Evolutionary conservation across 768 basidiomycete genomes (phyloP).

Genomic region (Termitomyces sp.): DNA sequence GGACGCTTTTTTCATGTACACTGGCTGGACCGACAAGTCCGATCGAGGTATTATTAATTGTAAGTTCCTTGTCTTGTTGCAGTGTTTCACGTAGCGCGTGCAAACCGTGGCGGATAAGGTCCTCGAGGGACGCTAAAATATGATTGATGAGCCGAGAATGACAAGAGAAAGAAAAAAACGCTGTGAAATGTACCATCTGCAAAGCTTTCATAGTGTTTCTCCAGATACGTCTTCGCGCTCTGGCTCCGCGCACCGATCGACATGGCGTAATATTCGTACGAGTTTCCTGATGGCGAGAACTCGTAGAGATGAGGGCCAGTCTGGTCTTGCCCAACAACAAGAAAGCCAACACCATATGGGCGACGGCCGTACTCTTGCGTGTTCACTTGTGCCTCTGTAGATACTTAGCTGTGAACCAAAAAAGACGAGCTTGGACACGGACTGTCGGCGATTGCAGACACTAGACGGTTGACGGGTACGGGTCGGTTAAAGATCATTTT

Average conservation of each 20-base stretch:
- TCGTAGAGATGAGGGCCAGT: constrained; percentile 98
- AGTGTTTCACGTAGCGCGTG: constrained; percentile 94
- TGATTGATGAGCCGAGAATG: background rate
- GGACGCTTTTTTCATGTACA: constrained; percentile 44
- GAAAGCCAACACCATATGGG: constrained; percentile 98
- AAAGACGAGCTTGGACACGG: constrained; percentile 24
- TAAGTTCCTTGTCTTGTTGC: constrained; percentile 97
- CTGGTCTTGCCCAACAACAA: constrained; percentile 94
- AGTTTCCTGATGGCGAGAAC: constrained; percentile 95
- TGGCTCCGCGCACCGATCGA: constrained; percentile 98
- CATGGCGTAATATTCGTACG: constrained; percentile 97
- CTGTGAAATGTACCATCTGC: constrained; percentile 57
- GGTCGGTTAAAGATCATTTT: constrained; percentile 95
- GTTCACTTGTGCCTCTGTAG: constrained; percentile 92
- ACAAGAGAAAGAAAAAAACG: background rate
- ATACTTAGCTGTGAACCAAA: background rate
- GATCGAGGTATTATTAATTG: constrained; percentile 88
- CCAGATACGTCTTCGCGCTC: constrained; percentile 97
- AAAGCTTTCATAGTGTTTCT: constrained; percentile 89
- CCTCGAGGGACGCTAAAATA: constrained; percentile 68
- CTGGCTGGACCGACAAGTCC: constrained; percentile 82
- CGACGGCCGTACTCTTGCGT: constrained; percentile 97
- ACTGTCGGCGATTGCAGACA: constrained; percentile 94
- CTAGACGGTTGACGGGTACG: constrained; percentile 89
- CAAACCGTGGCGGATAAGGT: constrained; percentile 88